A percentile compares a stretch with the other conserved stretches of the same genome.
Conservation (phyloP, 2,329 filamentous ascomycete species). For the Dothideomycetes sp. region DNA sequence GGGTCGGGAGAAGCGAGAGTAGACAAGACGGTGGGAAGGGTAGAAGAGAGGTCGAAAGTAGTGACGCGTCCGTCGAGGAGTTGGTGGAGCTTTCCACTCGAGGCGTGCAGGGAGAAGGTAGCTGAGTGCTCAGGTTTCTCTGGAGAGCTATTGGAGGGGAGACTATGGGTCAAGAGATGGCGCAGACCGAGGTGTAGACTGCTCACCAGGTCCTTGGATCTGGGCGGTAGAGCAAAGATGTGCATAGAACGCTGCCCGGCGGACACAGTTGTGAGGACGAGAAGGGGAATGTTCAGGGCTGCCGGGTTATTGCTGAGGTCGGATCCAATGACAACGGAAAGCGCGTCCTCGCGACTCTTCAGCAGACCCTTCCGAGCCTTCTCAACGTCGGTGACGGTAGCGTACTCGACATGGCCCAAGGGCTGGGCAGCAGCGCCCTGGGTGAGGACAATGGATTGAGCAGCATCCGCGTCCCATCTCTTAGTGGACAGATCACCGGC, state of each 20-base stretch:
- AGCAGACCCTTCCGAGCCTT: slow-evolving; percentile 32
- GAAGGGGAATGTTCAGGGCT: slow-evolving; percentile 23
- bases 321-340: slow-evolving; percentile 25
- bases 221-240: slow-evolving; percentile 8
- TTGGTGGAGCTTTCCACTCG: slow-evolving; percentile 53
- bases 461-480: slow-evolving; percentile 12
- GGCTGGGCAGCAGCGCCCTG: not conserved
- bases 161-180: slow-evolving; percentile 13
- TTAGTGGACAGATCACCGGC: slow-evolving; percentile 16
- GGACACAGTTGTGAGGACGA: slow-evolving; percentile 20
- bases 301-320: slow-evolving; percentile 16
- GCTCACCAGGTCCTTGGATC: slow-evolving; percentile 9
- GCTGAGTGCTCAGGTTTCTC: not conserved
- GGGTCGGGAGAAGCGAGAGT: slow-evolving; percentile 25
- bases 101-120: slow-evolving; percentile 35
- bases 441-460: not conserved
- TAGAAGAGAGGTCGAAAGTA: slow-evolving; percentile 53
- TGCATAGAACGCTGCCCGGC: slow-evolving; percentile 5
- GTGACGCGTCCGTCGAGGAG: slow-evolving; percentile 43
- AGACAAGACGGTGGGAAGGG: slow-evolving; percentile 48
- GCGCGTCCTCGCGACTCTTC: slow-evolving; percentile 32
- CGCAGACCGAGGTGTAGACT: slow-evolving; percentile 10
- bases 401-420: slow-evolving; percentile 13
- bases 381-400: slow-evolving; percentile 19
- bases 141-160: slow-evolving; percentile 9